Base-by-base conservation (phyloP, 768 basidiomycete species). In the Collybia sordida region DNA sequence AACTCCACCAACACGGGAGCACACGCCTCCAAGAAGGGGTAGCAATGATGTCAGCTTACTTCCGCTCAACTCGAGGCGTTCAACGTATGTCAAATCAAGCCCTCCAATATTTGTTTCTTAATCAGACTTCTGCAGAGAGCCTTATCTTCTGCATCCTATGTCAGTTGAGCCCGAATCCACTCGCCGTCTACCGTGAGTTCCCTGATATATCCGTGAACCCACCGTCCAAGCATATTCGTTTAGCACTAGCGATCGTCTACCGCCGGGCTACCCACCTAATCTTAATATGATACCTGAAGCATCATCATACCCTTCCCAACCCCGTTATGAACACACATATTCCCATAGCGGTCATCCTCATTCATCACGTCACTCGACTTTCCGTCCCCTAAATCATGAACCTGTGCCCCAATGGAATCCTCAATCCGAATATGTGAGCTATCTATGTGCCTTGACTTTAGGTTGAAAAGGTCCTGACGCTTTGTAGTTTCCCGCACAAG, bases 1-100 rank as follows among this genome's bases (percentile, higher is more conserved):
- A 15, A 83, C 86, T 15, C 86, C 88, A 27, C 83, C 88, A 3
- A 85, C 82, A 18, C 78, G 86, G 45, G 81, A 86, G 46, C 78
- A 69, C 53, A 82, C 83, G 1, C 87, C 86, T 27, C 81, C 85
- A 19, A 75, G 77, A 56, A 77, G 83, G 42, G 61, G 67, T 18
- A 74, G 74, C 42, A 54, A 68, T 35, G 75, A 80, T 50, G 54
- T 75, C 31, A 70, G 64, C 51, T 61, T 73, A 18, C 60, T 75
- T 35, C 72, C 77, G 11, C 62, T 77, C 41, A 54, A 71, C 42
- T 67, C 74, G 41, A 62, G 72, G 51, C 74, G 73, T 51, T 66
- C 65, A 58, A 67, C 63, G 77, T 77, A 58, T 59, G 67, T 58
- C 34, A 31, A 31, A 3, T 31, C 31, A 31, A 31, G 31, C 14